Evolutionary conservation across 1,284 basidiomycete species (phyloP).

Genomic region (Trichosporon coremiiforme): DNA sequence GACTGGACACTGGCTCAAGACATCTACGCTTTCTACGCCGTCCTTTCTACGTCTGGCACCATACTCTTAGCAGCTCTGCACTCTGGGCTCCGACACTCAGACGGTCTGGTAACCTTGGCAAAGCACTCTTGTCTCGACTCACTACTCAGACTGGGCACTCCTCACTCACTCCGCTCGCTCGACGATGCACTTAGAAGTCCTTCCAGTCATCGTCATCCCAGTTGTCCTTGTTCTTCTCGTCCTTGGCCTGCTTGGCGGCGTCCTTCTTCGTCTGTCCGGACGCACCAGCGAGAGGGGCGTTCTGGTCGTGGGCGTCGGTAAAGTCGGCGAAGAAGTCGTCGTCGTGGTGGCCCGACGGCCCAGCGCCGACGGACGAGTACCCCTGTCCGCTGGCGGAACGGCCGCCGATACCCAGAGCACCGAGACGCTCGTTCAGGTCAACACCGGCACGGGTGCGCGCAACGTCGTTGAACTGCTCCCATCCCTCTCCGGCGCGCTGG

Average conservation of each 20-base stretch:
- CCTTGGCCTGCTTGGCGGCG: conserved; percentile 20
- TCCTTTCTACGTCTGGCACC: no score
- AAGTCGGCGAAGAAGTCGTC: conserved; percentile 49
- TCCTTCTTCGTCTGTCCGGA: background rate
- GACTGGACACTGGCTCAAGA: background rate
- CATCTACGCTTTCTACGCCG: background rate
- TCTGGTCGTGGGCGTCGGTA: background rate
- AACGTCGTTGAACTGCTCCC: conserved; percentile 50
- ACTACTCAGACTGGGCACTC: background rate
- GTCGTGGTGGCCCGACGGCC: conserved; percentile 28
- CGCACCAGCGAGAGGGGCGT: conserved; percentile 9
- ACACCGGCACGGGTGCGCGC: conserved; percentile 51
- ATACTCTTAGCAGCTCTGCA: no score
- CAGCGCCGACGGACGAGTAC: conserved; percentile 26
- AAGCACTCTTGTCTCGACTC: background rate
- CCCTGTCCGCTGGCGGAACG: conserved; percentile 27
- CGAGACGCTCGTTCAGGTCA: conserved; percentile 54
- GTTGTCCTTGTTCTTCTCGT: conserved; percentile 39
- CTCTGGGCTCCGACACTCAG: no score
- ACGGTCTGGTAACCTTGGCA: no score
- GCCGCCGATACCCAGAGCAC: conserved; percentile 43
- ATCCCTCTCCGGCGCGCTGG: conserved; percentile 49
- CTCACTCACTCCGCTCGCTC: background rate
- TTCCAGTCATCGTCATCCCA: conserved; percentile 52
- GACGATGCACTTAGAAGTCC: conserved; percentile 38